phyloP scores from a whole-genome alignment of 139 green algal species.

The Nannochloris sp. region DNA sequence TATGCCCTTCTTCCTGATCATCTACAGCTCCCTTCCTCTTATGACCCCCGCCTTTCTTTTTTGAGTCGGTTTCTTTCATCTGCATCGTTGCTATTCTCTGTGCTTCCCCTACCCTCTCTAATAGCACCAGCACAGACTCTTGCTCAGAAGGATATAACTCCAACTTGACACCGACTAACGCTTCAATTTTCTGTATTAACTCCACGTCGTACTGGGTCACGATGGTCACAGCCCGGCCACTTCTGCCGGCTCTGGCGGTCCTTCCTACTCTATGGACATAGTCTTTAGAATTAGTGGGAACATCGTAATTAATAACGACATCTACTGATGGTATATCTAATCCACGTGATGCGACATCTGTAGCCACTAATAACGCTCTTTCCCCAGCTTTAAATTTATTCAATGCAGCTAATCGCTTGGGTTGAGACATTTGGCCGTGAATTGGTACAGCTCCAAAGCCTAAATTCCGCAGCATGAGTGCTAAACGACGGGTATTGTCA shows the following conservation, averaged over 20 bases:
- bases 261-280: slow-evolving; percentile 95
- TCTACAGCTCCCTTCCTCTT: slow-evolving; percentile 1
- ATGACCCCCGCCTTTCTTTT: slow-evolving; percentile 8
- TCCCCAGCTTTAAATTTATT: slow-evolving; percentile 98
- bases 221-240: slow-evolving; percentile 83
- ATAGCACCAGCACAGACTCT: slow-evolving; percentile 68
- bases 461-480: slow-evolving; percentile 91
- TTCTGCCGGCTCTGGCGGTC: slow-evolving; percentile 88
- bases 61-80: slow-evolving; percentile 55
- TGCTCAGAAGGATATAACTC: slow-evolving; percentile 65
- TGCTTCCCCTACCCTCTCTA: slow-evolving; percentile 77
- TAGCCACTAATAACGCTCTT: slow-evolving; percentile 75
- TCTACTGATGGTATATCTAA: slow-evolving; percentile 95
- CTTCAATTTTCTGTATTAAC: slow-evolving; percentile 95
- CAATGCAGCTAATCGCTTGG: slow-evolving; percentile 90
- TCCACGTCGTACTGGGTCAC: slow-evolving; percentile 99
- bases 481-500: slow-evolving; percentile 79
- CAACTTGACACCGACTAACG: slow-evolving; percentile 78
- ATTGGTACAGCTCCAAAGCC: slow-evolving; percentile 95
- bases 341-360: slow-evolving; percentile 84
- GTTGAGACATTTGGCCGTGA: slow-evolving; percentile 97
- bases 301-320: slow-evolving; percentile 95
- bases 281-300: slow-evolving; percentile 92
- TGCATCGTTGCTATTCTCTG: slow-evolving; percentile 79
- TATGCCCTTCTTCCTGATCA: not conserved